phyloP scores from a whole-genome alignment of 2,329 filamentous ascomycete species.

The Penicillium sp. region DNA sequence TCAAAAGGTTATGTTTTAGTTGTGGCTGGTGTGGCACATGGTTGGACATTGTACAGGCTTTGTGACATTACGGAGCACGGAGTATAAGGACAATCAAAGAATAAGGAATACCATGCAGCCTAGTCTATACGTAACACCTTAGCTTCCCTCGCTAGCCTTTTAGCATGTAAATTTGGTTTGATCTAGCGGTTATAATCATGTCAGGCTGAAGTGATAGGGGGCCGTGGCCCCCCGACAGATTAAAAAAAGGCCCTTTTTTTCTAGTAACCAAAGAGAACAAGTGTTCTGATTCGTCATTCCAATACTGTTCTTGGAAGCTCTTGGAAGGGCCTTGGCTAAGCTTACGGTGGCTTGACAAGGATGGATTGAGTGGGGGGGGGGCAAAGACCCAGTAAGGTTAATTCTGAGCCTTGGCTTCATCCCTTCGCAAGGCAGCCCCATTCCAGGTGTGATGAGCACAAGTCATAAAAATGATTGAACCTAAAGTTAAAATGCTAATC shows the following conservation, averaged over 20 bases:
- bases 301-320: conserved; percentile 16
- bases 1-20: not conserved
- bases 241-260: not conserved
- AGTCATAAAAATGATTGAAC: not conserved
- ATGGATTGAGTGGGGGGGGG: conserved; percentile 8
- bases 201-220: not conserved
- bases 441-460: conserved; percentile 15
- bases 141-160: not conserved
- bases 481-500: not conserved
- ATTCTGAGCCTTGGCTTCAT: conserved; percentile 15
- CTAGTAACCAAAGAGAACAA: not conserved
- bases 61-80: not conserved
- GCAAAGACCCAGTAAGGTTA: conserved; percentile 19
- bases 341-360: conserved; percentile 23
- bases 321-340: conserved; percentile 18
- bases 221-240: not conserved
- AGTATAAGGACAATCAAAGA: not conserved
- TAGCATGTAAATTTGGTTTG: not conserved
- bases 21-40: conserved; percentile 14
- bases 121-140: not conserved
- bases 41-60: not conserved
- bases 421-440: conserved; percentile 22
- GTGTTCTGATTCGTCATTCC: conserved; percentile 3
- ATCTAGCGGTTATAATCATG: not conserved
- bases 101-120: not conserved